Evolutionary conservation across 257 asterid genomes (phyloP), one percentile per base, ranked within the genome.

Genomic region (Linderniella brevidens): DNA sequence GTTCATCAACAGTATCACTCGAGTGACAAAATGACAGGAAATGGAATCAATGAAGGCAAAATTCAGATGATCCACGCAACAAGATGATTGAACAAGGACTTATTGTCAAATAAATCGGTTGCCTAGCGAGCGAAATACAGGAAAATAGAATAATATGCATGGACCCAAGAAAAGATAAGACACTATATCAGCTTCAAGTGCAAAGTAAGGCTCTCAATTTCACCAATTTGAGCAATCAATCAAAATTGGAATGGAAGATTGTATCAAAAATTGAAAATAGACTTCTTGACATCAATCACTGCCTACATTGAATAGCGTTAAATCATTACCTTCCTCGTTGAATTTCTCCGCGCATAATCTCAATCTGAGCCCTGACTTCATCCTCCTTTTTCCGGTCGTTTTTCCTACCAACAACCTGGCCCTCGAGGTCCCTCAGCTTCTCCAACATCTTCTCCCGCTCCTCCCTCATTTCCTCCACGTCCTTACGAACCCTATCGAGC

Each of bases 291-390:
- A 13, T 17, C 35, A 46, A 17, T 17, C 10, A 29, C 1, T 17
- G 49, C 6, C 17, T 25, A 45, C 5, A 41, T 3, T 38, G 41
- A 29, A 55, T 36, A 62, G 49, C 41, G 35, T 46, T 16, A 32
- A 4, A 8, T 6, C 14, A 46, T 41, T 66, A 86, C 96, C 96
- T 86, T 79, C 96, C 96, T 64, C 67, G 65, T 39, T 71, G 70
- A 17, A 82, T 60, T 53, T 79, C 93, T 57, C 59, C 64, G n/a
- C 59, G 74, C 76, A 68, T 19, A 8, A 50, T 19, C 48, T 69
- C 85, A 51, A 74, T 65, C 48, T 80, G 93, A 9, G 63, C 66
- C 60, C 67, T 68, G 42, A 88, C 55, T 1, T 35, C 64, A 4
- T 76, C 57, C 49, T 80, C 44, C 32, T 57, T 64, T 62, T 66